Base-by-base conservation (phyloP, 2,329 filamentous ascomycete genomes). In the Aspergillus pseudoviridinutans region DNA sequence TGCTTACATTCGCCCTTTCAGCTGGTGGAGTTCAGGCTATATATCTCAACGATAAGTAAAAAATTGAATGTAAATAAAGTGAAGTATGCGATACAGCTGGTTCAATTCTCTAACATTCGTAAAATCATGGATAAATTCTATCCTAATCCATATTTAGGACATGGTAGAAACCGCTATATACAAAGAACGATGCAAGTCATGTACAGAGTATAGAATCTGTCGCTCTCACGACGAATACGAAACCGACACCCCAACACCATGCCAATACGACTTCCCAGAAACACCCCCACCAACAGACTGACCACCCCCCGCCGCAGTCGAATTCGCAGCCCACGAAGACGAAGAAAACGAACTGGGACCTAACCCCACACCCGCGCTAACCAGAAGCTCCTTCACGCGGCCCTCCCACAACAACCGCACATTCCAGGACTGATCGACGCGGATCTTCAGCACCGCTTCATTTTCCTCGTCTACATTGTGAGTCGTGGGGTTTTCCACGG, bases 391-490 rank as follows among this genome's bases (percentile, higher is more conserved):
- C 78, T 97, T 96, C 58, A 95, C 84, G 55, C 92, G 84, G 2
- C 93, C 92, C 73, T 97, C 93, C 93, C 94, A 99, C 24, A 97
- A 77, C 52, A 97, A 73, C 0, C 92, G 90, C 54, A 97, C 85
- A 62, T 88, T 87, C 78, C 91, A 87, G 64, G 92, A 89, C 77
- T 97, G 92, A 71, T 97, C 92, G 53, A 97, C 80, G 51, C 90
- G 85, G 49, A 92, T 89, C 76, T 97, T 99, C 63, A 99, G 76
- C 32, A 97, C 92, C 6, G 92, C 93, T 32, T 90, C 86, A 58
- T 91, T 89, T 62, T 89, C 86, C 25, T 90, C 84, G 44, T 84
- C 82, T 42, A 80, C 70, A 8, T 73, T 68, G 24, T 68, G 56
- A 50, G 50, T 55, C 1, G 51, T 42, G 8, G 58, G 44, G 25